phyloP scores from a whole-genome alignment of 2,329 filamentous ascomycete species.

The Leptographium wingfieldii region DNA sequence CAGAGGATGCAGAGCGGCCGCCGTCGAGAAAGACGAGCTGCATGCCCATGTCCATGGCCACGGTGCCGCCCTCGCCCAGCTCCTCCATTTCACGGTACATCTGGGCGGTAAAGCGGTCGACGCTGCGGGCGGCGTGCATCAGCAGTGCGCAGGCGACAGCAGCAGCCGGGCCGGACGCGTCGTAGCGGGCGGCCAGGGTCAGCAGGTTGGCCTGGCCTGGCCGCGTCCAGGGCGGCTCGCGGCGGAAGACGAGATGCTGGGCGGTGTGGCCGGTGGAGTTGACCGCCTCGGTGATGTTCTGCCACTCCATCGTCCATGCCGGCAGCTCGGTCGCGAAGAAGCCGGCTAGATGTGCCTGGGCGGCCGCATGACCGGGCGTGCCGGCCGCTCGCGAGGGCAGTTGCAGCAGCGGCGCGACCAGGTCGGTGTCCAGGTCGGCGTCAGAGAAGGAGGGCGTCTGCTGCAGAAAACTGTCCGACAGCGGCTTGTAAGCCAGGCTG shows the following conservation, averaged over 20 bases:
- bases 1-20: background rate
- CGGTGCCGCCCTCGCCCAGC: constrained; percentile 34
- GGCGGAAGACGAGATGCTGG: constrained; percentile 59
- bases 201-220: constrained; percentile 59
- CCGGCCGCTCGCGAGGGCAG: constrained; percentile 58
- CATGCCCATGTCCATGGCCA: constrained; percentile 59
- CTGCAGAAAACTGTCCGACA: constrained; percentile 55
- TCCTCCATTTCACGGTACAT: constrained; percentile 61
- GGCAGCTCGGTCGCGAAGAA: constrained; percentile 59
- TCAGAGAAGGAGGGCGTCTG: constrained; percentile 46
- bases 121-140: constrained; percentile 58
- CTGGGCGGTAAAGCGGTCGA: constrained; percentile 58
- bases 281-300: constrained; percentile 42
- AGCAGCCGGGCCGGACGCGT: constrained; percentile 55
- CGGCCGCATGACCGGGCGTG: constrained; percentile 51
- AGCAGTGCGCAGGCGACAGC: constrained; percentile 77
- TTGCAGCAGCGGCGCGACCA: constrained; percentile 65
- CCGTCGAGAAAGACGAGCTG: constrained; percentile 69
- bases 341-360: constrained; percentile 58
- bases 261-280: constrained; percentile 29
- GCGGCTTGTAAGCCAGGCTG: constrained; percentile 23
- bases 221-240: constrained; percentile 65
- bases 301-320: constrained; percentile 56
- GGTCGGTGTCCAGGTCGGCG: constrained; percentile 54
- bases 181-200: constrained; percentile 75